These are phyloP conservation scores for Gynostemma pentaphyllum DNA, from an alignment of 306 rosid species.

Conservation along the genomic window DNA sequence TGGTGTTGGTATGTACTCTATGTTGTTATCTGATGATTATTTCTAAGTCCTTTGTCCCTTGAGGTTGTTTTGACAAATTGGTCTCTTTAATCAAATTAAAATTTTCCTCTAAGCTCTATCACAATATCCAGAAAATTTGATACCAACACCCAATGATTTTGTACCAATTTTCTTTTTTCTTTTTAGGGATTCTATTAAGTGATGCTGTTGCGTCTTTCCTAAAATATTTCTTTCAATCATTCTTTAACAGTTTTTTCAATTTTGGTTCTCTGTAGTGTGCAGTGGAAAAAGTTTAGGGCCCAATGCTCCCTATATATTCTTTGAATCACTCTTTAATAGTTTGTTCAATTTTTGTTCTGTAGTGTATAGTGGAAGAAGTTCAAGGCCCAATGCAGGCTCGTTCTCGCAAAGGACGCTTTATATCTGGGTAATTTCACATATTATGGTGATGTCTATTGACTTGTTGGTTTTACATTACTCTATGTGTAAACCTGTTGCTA, in stretches of 20 bases:
- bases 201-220: background rate
- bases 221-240: background rate
- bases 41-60: background rate
- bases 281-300: constrained; percentile 93
- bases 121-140: background rate
- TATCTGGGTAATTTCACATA: constrained; percentile 55
- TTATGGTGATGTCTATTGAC: background rate
- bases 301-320: no score
- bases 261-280: constrained; percentile 55
- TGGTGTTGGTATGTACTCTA: no score
- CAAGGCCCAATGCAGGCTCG: constrained; percentile 91
- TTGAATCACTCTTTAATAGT: constrained; percentile 3
- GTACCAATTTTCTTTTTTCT: constrained; percentile 10
- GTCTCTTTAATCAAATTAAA: background rate
- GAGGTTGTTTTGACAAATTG: background rate
- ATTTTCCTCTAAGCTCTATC: background rate
- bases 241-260: constrained; percentile 15
- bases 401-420: constrained; percentile 77
- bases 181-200: background rate
- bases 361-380: constrained; percentile 98
- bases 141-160: background rate
- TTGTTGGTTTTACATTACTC: background rate
- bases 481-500: background rate
- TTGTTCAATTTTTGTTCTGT: constrained; percentile 19
- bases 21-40: no score